Base-by-base conservation (phyloP, 306 rosid genomes). In the Begonia masoniana region DNA sequence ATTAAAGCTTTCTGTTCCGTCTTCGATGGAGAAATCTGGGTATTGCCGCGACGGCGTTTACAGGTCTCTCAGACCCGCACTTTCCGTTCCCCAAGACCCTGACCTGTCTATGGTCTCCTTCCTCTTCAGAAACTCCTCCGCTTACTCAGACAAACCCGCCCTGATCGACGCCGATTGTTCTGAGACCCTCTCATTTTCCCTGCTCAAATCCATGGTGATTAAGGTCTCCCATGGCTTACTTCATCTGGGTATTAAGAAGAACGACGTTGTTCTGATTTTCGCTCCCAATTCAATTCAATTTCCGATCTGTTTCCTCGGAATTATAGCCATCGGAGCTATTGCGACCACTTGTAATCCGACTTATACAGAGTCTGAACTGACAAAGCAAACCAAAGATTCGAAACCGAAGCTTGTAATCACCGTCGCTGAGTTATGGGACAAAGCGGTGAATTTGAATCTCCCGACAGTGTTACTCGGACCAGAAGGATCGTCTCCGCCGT, bases 1-100 rank as follows among this genome's bases (percentile, higher is more conserved):
- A n/a, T n/a, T 45, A 46, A 24, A 43, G 31, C 8, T 26, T 35
- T 21, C 54, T 13, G 15, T 13, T 15, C 11, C 11, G 35, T 15
- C 17, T 56, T 10, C 71, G 50, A 87, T 87, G 97, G 91, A 82
- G 83, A 80, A 64, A 71, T 89, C 95, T 10, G 95, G 97, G 0
- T 85, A 67, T 39, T 87, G 97, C 21, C 69, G 77, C 1, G 93
- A 88, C 41, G 88, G 93, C 43, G 71, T 79, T 39, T 84, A 67
- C 75, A 61, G 95, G 72, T 88, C 97, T 2, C 72, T 71, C 3
- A 67, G 93, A 56, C 95, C 97, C 2, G 60, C 80, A 11, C 56
- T 76, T 6, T 24, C 21, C 13, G 51, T 88, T 0, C 88, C 95
- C 47, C 60, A 43, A 0, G 69, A 79, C 10, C 73, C 75, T 2